Percentiles rank a stretch among this genome's conserved stretches.
Evolutionary conservation across 345 rosid genomes (phyloP).

Genomic region (Arabidopsis suecica): DNA sequence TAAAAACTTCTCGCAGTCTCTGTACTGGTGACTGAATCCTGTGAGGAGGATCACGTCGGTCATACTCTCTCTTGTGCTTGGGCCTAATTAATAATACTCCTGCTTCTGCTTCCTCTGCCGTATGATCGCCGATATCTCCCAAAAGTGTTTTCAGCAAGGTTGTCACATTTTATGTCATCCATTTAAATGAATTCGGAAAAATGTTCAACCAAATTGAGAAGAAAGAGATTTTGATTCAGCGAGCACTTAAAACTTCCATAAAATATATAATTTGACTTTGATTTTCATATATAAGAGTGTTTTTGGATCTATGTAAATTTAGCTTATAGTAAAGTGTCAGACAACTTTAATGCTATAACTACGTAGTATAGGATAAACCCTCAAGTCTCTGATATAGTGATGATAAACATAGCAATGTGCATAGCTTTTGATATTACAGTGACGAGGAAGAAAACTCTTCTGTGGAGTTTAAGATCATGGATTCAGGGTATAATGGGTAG

Average conservation of each 20-base stretch:
- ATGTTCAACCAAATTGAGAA: neutral
- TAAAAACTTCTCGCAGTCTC: too few species aligned
- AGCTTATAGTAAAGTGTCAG: neutral
- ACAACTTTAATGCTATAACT: neutral
- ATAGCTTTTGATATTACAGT: neutral
- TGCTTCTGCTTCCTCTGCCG: too few species aligned
- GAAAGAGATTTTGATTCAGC: neutral
- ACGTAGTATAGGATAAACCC: neutral
- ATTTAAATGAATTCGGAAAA: too few species aligned
- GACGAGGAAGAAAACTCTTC: neutral
- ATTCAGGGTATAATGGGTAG: conserved; percentile 31
- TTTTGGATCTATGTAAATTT: neutral
- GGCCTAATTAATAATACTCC: too few species aligned
- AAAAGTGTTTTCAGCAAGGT: too few species aligned
- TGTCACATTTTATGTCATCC: too few species aligned
- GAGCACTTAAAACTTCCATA: neutral
- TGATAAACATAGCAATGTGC: neutral
- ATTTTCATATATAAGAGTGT: neutral
- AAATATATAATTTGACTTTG: neutral
- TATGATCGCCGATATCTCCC: too few species aligned
- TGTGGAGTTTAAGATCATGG: neutral
- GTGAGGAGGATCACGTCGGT: too few species aligned
- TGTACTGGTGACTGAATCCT: too few species aligned
- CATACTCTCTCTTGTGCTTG: too few species aligned
- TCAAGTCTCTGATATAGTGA: neutral